phyloP scores from a whole-genome alignment of 768 basidiomycete genomes.

The Suillus bovinus region DNA sequence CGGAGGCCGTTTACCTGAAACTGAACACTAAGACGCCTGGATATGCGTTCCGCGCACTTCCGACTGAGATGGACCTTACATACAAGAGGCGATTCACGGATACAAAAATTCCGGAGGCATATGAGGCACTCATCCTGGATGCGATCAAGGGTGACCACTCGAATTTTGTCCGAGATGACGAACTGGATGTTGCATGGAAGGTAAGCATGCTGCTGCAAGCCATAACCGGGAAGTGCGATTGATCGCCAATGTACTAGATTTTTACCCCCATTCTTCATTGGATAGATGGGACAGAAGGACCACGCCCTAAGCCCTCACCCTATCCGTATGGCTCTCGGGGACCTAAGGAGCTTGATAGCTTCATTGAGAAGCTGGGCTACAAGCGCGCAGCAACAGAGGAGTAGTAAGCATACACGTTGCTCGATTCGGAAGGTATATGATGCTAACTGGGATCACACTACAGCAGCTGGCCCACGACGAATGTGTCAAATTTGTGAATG shows the following conservation, averaged over 20 bases:
- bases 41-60: conserved; percentile 84
- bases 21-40: conserved; percentile 95
- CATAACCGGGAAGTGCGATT: not conserved
- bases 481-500: conserved; percentile 25
- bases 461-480: conserved; percentile 31
- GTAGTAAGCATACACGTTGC: conserved; percentile 60
- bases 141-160: conserved; percentile 98
- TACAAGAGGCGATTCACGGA: conserved; percentile 96
- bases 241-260: conserved; percentile 51
- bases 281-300: conserved; percentile 81
- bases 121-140: conserved; percentile 93
- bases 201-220: conserved; percentile 40
- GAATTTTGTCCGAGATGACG: conserved; percentile 98
- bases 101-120: conserved; percentile 92
- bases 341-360: conserved; percentile 80
- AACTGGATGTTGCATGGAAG: conserved; percentile 98
- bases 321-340: conserved; percentile 97
- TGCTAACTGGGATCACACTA: not conserved
- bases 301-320: conserved; percentile 64
- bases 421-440: not conserved
- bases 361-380: conserved; percentile 77
- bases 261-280: conserved; percentile 95
- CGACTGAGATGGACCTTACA: conserved; percentile 97
- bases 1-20: conserved; percentile 96
- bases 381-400: conserved; percentile 54